A percentile compares a stretch with the other conserved stretches of the same genome.
phyloP scores from a whole-genome alignment of 75 land plant species.

The Sequoia sempervirens region DNA sequence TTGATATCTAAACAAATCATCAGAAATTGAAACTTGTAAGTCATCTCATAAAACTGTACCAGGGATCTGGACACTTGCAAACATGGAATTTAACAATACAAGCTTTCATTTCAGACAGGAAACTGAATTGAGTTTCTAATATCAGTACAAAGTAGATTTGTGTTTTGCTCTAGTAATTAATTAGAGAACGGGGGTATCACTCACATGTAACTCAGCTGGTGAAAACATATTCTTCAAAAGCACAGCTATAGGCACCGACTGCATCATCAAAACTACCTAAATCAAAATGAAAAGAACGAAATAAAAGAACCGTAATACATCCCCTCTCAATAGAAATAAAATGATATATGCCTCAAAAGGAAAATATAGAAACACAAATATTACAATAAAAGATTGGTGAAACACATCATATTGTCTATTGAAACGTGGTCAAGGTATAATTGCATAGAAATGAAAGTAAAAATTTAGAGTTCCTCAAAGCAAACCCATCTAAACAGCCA shows the following conservation, averaged over 20 bases:
- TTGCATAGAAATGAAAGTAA: not conserved
- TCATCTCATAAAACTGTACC: not conserved
- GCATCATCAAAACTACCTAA: slow-evolving; percentile 91
- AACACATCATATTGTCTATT: not conserved
- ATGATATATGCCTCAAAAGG: slow-evolving; percentile 6
- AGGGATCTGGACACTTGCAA: not conserved
- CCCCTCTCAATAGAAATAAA: not conserved
- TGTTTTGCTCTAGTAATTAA: not conserved
- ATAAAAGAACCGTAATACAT: not conserved
- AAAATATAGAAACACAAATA: not conserved
- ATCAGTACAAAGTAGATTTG: not conserved
- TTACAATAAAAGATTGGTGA: not conserved
- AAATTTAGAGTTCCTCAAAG: not conserved
- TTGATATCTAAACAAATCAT: not conserved
- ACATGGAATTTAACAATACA: not conserved
- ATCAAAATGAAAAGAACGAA: slow-evolving; percentile 9
- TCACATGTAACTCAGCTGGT: slow-evolving; percentile 73
- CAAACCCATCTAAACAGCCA: not conserved
- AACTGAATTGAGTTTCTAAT: not conserved
- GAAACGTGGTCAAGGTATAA: not conserved
- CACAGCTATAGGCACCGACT: slow-evolving; percentile 60
- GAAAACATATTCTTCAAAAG: slow-evolving; percentile 77
- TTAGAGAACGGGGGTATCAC: not conserved
- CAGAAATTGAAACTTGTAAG: not conserved
- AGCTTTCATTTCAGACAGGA: not conserved